Base-by-base conservation (phyloP, 108 stramenopile species). In the Cyclotella kingstonii region DNA sequence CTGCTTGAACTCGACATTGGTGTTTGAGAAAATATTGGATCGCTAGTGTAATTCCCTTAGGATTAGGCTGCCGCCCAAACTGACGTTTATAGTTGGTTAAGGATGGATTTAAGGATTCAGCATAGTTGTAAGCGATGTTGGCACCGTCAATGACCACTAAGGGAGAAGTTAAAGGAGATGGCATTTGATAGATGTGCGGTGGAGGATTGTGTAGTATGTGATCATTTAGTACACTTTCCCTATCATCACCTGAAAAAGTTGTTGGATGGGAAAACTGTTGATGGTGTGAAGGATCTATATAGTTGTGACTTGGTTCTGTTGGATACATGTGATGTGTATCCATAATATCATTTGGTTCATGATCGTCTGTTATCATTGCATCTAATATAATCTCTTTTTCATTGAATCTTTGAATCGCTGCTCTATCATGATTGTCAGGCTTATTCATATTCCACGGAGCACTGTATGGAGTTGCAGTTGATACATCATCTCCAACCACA, bases 101-200 rank as follows among this genome's bases (percentile, higher is more conserved):
- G 33, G 64, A 77, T 19, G 69, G 68, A 68, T 68, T 43, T 44
- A 54, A 44, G 48, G 82, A 80, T n/a, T 79, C 68, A 10, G 79
- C 81, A 52, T 92, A 92, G n/a, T 75, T 76, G 59, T 92, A 83
- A 21, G 90, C 85, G 12, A 92, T 73, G 55, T 92, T 92, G 56
- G 90, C 90, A 31, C 87, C 90, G 53, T 92, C 90, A 17, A 92
- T 72, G 15, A 92, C 90, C 18, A 92, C 77, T 39, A 92, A 50
- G 3, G 90, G 90, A 27, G 77, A 60, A 46, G 65, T 85, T 8
- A 51, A 53, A 0, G 69, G 69, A 0, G 68, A 47, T 46, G 69
- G 69, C 60, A 70, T 62, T 26, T 55, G 52, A 25, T 62, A 38
- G 22, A 61, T 45, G 6, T 33, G 19, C 36, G 54, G 21, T 28